These are phyloP conservation scores for Phaeosphaeriaceae sp. DNA, from an alignment of 2,329 filamentous ascomycete genomes.

Conservation along the genomic window DNA sequence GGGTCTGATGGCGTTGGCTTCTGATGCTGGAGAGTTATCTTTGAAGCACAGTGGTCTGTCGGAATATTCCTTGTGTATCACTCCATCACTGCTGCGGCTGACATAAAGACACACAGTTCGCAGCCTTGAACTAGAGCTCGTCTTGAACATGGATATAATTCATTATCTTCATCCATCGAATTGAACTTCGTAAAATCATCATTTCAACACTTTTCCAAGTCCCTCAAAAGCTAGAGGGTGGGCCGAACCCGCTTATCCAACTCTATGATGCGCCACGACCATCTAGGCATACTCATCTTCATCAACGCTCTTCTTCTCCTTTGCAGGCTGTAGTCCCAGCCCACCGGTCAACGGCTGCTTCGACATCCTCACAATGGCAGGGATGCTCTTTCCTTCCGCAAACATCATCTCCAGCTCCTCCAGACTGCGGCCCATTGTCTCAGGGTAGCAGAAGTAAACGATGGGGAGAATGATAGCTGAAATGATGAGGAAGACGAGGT, in stretches of 20 bases:
- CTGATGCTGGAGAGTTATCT: too few relatives aligned
- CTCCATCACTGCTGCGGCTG: too few relatives aligned
- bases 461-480: slow-evolving; percentile 54
- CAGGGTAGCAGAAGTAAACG: slow-evolving; percentile 56
- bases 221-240: not conserved
- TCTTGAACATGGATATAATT: too few relatives aligned
- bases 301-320: slow-evolving; percentile 14
- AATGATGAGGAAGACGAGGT: slow-evolving; percentile 59
- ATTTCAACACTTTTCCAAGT: too few relatives aligned
- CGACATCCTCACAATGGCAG: slow-evolving; percentile 30
- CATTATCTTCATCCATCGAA: too few relatives aligned
- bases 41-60: not conserved
- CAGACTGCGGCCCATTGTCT: slow-evolving; percentile 59
- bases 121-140: too few relatives aligned
- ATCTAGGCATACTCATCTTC: slow-evolving; percentile 14
- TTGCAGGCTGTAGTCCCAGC: slow-evolving; percentile 8
- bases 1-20: too few relatives aligned
- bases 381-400: slow-evolving; percentile 47
- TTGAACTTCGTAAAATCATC: too few relatives aligned
- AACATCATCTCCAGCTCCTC: slow-evolving; percentile 54
- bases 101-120: too few relatives aligned
- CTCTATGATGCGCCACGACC: too few relatives aligned
- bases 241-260: not conserved
- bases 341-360: slow-evolving; percentile 21
- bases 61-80: too few relatives aligned